Percentiles rank a stretch among this genome's conserved stretches.
Conservation (phyloP, 257 asterid genomes). For the Rehmannia glutinosa region DNA sequence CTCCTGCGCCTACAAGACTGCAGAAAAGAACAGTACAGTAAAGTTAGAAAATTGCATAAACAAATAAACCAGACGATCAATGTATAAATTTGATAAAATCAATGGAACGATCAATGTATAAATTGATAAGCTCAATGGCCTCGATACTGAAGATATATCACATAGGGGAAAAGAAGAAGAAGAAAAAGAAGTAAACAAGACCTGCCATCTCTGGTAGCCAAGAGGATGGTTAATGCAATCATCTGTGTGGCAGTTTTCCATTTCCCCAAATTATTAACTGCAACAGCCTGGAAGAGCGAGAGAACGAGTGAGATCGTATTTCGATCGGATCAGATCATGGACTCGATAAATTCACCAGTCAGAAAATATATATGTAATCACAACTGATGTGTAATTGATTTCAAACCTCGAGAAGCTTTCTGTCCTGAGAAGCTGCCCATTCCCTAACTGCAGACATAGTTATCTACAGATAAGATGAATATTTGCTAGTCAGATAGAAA, state of each 20-base stretch:
- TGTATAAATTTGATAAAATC: neutral
- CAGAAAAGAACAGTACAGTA: too few relatives aligned
- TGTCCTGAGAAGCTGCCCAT: slow-evolving; percentile 92
- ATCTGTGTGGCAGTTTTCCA: slow-evolving; percentile 85
- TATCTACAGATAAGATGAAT: slow-evolving; percentile 41
- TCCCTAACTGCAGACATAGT: slow-evolving; percentile 95
- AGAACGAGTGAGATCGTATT: neutral
- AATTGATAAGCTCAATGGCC: too few relatives aligned
- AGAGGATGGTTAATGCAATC: too few relatives aligned
- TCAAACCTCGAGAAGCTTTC: slow-evolving; percentile 74
- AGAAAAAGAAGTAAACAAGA: slow-evolving; percentile 12
- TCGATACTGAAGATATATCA: neutral
- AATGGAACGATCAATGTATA: too few relatives aligned
- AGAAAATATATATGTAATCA: neutral
- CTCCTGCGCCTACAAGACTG: slow-evolving; percentile 51
- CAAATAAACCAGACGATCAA: neutral
- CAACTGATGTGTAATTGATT: neutral
- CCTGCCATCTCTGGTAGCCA: slow-evolving; percentile 68
- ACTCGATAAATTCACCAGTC: too few relatives aligned
- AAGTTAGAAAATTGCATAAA: neutral
- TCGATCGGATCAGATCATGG: neutral
- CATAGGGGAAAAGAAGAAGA: too few relatives aligned
- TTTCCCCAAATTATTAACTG: slow-evolving; percentile 75
- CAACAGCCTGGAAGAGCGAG: slow-evolving; percentile 55
- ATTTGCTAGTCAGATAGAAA: slow-evolving; percentile 8